phyloP scores from a whole-genome alignment of 2,329 filamentous ascomycete genomes.

The Lachnellula arida region DNA sequence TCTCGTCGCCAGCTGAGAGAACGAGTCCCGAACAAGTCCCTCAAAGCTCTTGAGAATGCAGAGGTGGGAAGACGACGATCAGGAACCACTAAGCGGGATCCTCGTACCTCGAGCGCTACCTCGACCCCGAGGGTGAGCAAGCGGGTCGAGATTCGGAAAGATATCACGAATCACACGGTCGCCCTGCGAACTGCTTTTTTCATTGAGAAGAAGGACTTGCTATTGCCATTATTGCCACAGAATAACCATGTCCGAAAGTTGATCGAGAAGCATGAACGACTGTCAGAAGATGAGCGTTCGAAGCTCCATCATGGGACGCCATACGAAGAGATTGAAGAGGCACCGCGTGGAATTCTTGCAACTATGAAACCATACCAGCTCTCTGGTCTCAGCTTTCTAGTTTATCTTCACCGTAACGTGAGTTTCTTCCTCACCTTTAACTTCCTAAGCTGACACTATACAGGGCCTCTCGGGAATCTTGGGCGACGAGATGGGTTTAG shows the following conservation, averaged over 20 bases:
- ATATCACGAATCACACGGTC: slow-evolving; percentile 28
- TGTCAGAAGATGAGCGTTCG: slow-evolving; percentile 20
- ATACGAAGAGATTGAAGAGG: slow-evolving; percentile 26
- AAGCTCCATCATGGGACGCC: slow-evolving; percentile 23
- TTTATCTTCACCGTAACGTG: slow-evolving; percentile 40
- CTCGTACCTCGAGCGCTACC: not conserved
- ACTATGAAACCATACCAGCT: slow-evolving; percentile 48
- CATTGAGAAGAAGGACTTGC: slow-evolving; percentile 32
- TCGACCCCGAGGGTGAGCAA: slow-evolving; percentile 22
- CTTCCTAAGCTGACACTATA: slow-evolving; percentile 1
- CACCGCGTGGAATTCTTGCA: slow-evolving; percentile 39
- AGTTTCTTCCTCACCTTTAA: not conserved
- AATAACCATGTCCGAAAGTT: slow-evolving; percentile 33
- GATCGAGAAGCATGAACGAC: slow-evolving; percentile 22
- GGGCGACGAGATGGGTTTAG: slow-evolving; percentile 47
- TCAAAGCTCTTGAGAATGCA: slow-evolving; percentile 24
- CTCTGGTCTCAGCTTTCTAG: slow-evolving; percentile 44
- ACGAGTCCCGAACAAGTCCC: slow-evolving; percentile 21
- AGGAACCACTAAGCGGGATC: slow-evolving; percentile 6
- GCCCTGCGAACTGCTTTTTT: slow-evolving; percentile 31
- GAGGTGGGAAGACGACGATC: slow-evolving; percentile 3
- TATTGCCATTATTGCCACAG: slow-evolving; percentile 30
- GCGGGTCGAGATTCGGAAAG: slow-evolving; percentile 26
- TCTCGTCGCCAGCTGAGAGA: slow-evolving; percentile 14
- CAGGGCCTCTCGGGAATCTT: slow-evolving; percentile 40